Evolutionary conservation across 2,329 filamentous ascomycete species (phyloP).

Genomic region (Fonsecaea erecta): DNA sequence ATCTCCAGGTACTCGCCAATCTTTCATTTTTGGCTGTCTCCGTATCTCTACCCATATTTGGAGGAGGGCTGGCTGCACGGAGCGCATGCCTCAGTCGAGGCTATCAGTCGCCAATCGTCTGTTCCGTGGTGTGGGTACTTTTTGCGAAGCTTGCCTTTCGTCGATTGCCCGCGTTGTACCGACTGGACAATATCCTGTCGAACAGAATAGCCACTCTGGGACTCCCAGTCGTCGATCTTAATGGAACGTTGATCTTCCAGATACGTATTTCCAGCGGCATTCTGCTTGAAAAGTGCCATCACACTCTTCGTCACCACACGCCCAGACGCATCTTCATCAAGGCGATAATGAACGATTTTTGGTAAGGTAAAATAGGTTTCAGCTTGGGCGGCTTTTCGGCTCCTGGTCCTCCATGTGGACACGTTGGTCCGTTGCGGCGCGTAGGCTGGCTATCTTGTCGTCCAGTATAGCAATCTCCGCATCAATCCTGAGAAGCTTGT

Average conservation of each 20-base stretch:
- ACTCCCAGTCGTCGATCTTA: not conserved
- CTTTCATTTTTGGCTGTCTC: not conserved
- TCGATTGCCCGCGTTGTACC: not conserved
- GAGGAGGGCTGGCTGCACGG: not conserved
- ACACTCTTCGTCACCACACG: not conserved
- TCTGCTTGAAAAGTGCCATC: not conserved
- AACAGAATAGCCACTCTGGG: not conserved
- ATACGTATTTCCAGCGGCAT: not conserved
- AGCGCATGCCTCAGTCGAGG: not conserved
- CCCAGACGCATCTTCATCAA: not conserved
- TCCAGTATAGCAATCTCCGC: slow-evolving; percentile 79
- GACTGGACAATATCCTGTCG: not conserved
- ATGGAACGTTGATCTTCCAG: not conserved
- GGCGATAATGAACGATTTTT: not conserved
- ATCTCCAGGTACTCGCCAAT: not conserved
- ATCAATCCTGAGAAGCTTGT: slow-evolving; percentile 73
- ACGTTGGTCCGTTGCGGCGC: slow-evolving; percentile 20
- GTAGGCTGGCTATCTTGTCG: slow-evolving; percentile 66
- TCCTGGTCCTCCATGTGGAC: not conserved
- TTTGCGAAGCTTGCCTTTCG: not conserved
- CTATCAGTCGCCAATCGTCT: not conserved
- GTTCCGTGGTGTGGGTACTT: not conserved
- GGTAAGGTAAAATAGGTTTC: not conserved
- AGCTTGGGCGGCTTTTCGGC: not conserved
- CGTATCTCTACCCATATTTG: not conserved